Base-by-base conservation (phyloP, 2,329 filamentous ascomycete genomes). In the Neofusicoccum sp. region DNA sequence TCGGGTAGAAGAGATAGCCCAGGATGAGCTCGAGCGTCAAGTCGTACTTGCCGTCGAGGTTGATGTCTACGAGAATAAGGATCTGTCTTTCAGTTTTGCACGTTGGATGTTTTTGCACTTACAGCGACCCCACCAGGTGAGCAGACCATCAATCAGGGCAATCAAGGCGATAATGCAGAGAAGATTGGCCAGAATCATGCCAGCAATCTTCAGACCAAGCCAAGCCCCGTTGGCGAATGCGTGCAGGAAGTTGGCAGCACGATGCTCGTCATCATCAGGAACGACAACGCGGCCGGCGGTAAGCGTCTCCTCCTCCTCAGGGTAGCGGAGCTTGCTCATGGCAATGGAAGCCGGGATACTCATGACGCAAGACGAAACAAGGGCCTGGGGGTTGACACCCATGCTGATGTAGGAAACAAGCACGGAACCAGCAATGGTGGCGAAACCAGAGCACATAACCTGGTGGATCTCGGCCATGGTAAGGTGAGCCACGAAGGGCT, bases 321-420 rank as follows among this genome's bases (percentile, higher is more conserved):
- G 93, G 75, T 90, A 97, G 63, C 93, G 89, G 70, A 97, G 84
- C 80, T 97, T 97, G 67, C 90, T 94, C 65, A 95, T 88, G 56
- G 93, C 93, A 12, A 97, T 84, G 3, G 92, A 96, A 1, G 93
- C 93, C 0, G 93, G 93, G 67, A 97, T 97, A 70, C 90, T 93
- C 93, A 97, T 97, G 75, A 97, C 93, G 74, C 93, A 97, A 6
- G 91, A 93, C 2, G 92, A 96, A 33, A 97, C 89, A 50, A 97
- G 83, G 3, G 91, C 93, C 75, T 96, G 90, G 0, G 91, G 83
- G 75, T 93, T 95, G 62, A 97, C 83, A 44, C 93, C 93, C 70
- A 97, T 87, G 33, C 83, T 81, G 66, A 97, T 93, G 77, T 96
- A 97, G 12, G 90, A 91, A 33, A 95, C 89, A 41, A 97, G 81